phyloP scores from a whole-genome alignment of 2,329 filamentous ascomycete species.

The Aspergillus quadricinctus region DNA sequence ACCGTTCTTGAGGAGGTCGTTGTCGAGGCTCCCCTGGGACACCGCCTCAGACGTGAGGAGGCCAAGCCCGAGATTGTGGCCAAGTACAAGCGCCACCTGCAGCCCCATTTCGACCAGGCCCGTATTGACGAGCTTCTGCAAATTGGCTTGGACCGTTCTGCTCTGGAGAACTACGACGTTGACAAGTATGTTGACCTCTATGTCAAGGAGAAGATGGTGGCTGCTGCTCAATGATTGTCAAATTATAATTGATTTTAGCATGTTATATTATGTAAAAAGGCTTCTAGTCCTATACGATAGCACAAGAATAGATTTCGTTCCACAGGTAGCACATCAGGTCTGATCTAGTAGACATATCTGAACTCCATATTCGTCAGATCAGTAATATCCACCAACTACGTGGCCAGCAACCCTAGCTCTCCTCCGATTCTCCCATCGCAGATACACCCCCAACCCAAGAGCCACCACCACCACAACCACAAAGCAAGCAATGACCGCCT shows the following conservation, averaged over 20 bases:
- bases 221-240: conserved; percentile 11
- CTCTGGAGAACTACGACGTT: conserved; percentile 74
- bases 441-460: conserved; percentile 10
- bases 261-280: conserved; percentile 1
- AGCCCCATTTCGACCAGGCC: conserved; percentile 71
- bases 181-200: conserved; percentile 93
- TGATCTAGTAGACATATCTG: conserved; percentile 13
- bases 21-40: conserved; percentile 90
- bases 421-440: conserved; percentile 12
- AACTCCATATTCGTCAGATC: conserved; percentile 14
- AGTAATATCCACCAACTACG: conserved; percentile 11
- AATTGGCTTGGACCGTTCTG: conserved; percentile 69
- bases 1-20: conserved; percentile 85
- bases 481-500: conserved; percentile 16
- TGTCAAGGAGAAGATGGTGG: conserved; percentile 50
- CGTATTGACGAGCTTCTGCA: conserved; percentile 79
- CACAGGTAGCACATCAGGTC: neutral
- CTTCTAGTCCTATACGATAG: neutral
- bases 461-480: conserved; percentile 8
- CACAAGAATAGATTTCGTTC: neutral
- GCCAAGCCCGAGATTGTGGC: conserved; percentile 94
- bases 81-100: conserved; percentile 92
- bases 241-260: conserved; percentile 4
- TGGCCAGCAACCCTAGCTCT: conserved; percentile 2
- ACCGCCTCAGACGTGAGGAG: conserved; percentile 86